Base-by-base conservation (phyloP, 192 early-diverging fungal genomes). In the Physocladia obscura region DNA sequence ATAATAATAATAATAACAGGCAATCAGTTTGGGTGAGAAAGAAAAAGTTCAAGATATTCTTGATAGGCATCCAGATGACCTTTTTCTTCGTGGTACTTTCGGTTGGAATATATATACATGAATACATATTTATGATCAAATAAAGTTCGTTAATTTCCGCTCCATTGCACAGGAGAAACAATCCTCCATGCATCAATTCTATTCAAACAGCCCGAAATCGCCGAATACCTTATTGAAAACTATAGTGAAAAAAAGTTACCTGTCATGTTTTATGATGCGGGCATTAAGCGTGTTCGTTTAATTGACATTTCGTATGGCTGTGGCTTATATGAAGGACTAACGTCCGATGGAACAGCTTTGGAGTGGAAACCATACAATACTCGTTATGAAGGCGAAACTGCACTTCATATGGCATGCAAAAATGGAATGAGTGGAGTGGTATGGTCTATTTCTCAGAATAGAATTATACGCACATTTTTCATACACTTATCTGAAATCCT, bases 171-270 rank as follows among this genome's bases (percentile, higher is more conserved):
- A n/a, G 62, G 62, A 27, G 62, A 65, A 51, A 65, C 62, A 17
- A 49, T 51, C 21, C 62, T 65, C 15, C 62, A 65, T 35, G 62
- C 52, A 26, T 47, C 62, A 4, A 51, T 49, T 49, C 49, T 65
- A 32, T 21, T 30, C 17, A 65, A 65, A 32, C n/a, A 65, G 49
- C 29, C 30, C 1, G 49, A 49, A 1, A 65, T 65, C 6, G 30
- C 48, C 8, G 17, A 30, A 15, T 51, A 49, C 31, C 17, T 65
- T 27, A 32, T 65, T 27, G 29, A 65, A 35, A 22, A 32, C 11
- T 51, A 24, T 26, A 49, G 48, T 13, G 31, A 32, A 6, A 11
- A 51, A n/a, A 26, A 6, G 8, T 1, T 65, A n/a, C 29, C 30
- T 15, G 35, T 65, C 5, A 47, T 32, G 11, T n/a, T n/a, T n/a